A percentile compares a stretch with the other conserved stretches of the same genome.
Conservation (phyloP, 2,329 filamentous ascomycete species). For the Lachnellula subtilissima region DNA sequence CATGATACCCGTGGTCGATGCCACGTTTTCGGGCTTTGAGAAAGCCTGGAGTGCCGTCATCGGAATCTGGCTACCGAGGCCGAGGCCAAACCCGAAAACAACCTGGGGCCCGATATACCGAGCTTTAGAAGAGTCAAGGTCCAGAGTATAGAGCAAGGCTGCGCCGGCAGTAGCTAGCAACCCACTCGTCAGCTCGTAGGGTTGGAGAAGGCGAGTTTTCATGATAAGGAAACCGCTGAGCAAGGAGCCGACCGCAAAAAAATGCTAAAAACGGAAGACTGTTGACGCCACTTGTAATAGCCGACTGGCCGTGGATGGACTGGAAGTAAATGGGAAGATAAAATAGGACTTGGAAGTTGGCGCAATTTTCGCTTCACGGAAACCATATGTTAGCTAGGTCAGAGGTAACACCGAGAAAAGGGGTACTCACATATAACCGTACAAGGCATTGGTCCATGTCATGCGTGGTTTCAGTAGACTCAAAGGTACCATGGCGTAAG, state of each 20-base stretch:
- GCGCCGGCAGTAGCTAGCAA: conserved; percentile 35
- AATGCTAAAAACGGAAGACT: conserved; percentile 23
- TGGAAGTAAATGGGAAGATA: conserved; percentile 47
- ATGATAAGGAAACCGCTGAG: conserved; percentile 28
- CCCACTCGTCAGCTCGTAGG: conserved; percentile 38
- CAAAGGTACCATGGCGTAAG: conserved; percentile 42
- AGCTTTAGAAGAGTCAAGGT: conserved; percentile 35
- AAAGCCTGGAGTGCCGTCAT: conserved; percentile 22
- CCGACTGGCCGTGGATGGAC: conserved; percentile 35
- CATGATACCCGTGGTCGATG: conserved; percentile 22
- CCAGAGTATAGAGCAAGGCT: conserved; percentile 38
- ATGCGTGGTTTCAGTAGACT: conserved; percentile 2
- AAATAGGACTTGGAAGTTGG: conserved; percentile 36
- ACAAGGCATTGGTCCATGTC: conserved; percentile 1
- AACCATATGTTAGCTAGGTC: not conserved
- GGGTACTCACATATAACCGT: conserved; percentile 7
- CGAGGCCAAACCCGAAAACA: conserved; percentile 40
- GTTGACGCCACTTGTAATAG: conserved; percentile 32
- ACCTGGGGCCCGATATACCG: conserved; percentile 48
- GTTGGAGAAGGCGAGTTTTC: conserved; percentile 35
- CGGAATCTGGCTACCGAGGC: conserved; percentile 37
- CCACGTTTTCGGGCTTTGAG: conserved; percentile 21
- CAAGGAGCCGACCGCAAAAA: conserved; percentile 16
- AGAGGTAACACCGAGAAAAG: conserved; percentile 19
- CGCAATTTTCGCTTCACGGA: conserved; percentile 30